These are phyloP conservation scores for Suhomyces vadensis DNA, from an alignment of 805 yeast genomes.

Conservation along the genomic window DNA sequence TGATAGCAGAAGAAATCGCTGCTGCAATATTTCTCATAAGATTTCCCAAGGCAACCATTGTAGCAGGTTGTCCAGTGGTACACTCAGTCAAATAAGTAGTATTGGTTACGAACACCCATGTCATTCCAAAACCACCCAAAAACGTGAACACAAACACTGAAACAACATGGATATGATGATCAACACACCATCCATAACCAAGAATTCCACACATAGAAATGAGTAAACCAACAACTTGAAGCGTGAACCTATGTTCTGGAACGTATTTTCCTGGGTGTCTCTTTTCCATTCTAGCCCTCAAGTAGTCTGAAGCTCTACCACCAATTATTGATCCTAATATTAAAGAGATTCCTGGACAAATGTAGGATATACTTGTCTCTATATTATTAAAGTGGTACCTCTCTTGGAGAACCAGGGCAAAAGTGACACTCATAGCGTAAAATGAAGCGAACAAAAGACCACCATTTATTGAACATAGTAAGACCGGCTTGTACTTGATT, in stretches of 20 bases:
- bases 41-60: constrained; percentile 55
- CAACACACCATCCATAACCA: constrained; percentile 55
- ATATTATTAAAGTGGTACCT: constrained; percentile 38
- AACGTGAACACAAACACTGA: constrained; percentile 46
- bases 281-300: constrained; percentile 28
- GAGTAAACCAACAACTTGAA: constrained; percentile 46
- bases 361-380: constrained; percentile 46
- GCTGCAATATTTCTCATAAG: constrained; percentile 55
- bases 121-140: constrained; percentile 52
- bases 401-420: constrained; percentile 40
- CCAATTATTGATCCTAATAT: constrained; percentile 50
- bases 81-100: constrained; percentile 57
- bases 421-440: constrained; percentile 54
- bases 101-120: constrained; percentile 55
- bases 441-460: constrained; percentile 56
- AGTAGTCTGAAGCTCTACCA: constrained; percentile 48
- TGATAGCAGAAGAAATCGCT: constrained; percentile 50
- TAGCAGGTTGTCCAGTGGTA: constrained; percentile 50
- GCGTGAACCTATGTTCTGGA: constrained; percentile 48
- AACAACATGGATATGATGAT: constrained; percentile 38
- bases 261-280: constrained; percentile 30
- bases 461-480: constrained; percentile 47
- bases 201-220: constrained; percentile 46
- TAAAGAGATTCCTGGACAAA: constrained; percentile 55
- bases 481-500: constrained; percentile 44